A percentile compares a stretch with the other conserved stretches of the same genome.
phyloP scores from a whole-genome alignment of 1,284 basidiomycete species.

The Inonotus hispidus region DNA sequence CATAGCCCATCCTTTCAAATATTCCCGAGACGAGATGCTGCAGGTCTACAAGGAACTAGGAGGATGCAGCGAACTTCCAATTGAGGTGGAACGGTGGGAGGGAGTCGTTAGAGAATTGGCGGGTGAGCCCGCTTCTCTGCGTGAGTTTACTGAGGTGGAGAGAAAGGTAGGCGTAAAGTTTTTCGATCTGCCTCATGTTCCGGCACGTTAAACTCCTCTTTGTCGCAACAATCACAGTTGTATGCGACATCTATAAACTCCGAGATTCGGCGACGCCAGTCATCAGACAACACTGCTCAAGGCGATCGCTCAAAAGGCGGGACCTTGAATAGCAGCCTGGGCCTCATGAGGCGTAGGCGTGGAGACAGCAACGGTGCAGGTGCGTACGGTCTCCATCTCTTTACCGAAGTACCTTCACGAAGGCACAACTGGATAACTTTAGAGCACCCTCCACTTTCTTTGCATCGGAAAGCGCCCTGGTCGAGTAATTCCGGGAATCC shows the following conservation, averaged over 20 bases:
- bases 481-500: conserved; percentile 50
- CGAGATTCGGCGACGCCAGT: conserved; percentile 75
- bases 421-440: background rate
- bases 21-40: conserved; percentile 81
- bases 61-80: conserved; percentile 65
- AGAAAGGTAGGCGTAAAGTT: conserved; percentile 66
- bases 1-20: conserved; percentile 73
- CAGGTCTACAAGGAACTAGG: conserved; percentile 79
- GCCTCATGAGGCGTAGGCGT: conserved; percentile 50
- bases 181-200: conserved; percentile 18
- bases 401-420: conserved; percentile 4
- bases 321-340: conserved; percentile 59
- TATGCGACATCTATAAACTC: conserved; percentile 73
- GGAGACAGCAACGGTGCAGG: conserved; percentile 55
- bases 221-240: conserved; percentile 38
- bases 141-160: conserved; percentile 78
- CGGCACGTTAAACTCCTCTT: conserved; percentile 9
- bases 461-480: conserved; percentile 67
- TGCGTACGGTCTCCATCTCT: background rate
- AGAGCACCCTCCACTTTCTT: conserved; percentile 43
- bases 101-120: conserved; percentile 77
- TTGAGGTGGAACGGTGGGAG: conserved; percentile 83
- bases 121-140: conserved; percentile 68
- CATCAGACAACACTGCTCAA: conserved; percentile 57
- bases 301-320: conserved; percentile 59